Conservation (phyloP, 139 green algal species). For the Pleodorina starrii region DNA sequence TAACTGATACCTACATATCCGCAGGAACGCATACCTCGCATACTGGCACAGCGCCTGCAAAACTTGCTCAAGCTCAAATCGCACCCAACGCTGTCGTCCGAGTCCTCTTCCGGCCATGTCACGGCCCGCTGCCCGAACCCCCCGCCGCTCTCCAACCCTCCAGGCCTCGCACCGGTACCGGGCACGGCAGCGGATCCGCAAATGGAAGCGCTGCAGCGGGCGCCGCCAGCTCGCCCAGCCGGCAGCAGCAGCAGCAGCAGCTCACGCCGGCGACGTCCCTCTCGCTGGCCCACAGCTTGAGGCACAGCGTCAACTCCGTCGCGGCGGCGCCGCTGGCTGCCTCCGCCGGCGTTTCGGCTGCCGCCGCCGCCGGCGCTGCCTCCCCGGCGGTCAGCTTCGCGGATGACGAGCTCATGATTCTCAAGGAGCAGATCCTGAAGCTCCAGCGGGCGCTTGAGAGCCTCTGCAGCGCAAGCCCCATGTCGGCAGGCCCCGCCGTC, state of each 20-base stretch:
- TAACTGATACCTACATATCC: too few species aligned
- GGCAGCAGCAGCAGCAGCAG: not conserved
- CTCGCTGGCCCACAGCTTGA: not conserved
- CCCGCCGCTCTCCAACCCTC: too few species aligned
- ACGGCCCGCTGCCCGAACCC: too few species aligned
- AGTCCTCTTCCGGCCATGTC: too few species aligned
- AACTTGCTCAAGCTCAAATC: too few species aligned
- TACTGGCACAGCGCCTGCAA: too few species aligned
- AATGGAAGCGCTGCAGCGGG: too few species aligned
- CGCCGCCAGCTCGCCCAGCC: too few species aligned
- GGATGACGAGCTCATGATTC: conserved; percentile 11
- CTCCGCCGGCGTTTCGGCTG: not conserved
- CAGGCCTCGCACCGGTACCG: not conserved
- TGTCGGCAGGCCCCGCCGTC: not conserved
- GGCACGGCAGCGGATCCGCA: not conserved
- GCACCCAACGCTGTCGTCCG: too few species aligned
- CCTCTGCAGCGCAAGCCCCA: not conserved
- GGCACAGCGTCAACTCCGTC: not conserved
- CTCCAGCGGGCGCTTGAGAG: conserved; percentile 17
- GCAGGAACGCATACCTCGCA: too few species aligned
- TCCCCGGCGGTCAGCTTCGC: not conserved
- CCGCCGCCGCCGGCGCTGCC: not conserved
- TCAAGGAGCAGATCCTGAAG: conserved; percentile 46
- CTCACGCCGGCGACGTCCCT: not conserved
- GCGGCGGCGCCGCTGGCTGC: not conserved